phyloP scores from a whole-genome alignment of 805 yeast genomes.

The Candida ascalaphidarum region DNA sequence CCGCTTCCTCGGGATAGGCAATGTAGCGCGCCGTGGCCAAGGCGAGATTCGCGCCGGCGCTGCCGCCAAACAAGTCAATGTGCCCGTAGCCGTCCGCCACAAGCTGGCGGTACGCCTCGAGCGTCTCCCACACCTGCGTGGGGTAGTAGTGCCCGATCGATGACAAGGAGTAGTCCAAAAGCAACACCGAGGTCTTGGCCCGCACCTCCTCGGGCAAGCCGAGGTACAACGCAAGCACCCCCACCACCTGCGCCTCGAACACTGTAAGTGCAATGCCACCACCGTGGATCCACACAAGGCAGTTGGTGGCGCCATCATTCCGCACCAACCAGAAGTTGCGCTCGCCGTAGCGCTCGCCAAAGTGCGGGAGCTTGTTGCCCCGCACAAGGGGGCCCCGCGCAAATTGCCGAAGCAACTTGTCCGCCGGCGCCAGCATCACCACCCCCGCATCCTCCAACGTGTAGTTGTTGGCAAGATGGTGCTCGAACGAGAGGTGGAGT shows the following conservation, averaged over 20 bases:
- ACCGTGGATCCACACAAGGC: conserved; percentile 16
- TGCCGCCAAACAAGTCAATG: conserved; percentile 7
- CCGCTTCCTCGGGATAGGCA: conserved; percentile 23
- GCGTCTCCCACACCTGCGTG: conserved; percentile 15
- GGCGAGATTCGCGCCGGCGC: conserved; percentile 7
- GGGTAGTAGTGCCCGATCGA: conserved; percentile 12
- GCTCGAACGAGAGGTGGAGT: conserved; percentile 15
- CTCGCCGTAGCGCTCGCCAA: too few relatives aligned
- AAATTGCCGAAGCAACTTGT: conserved; percentile 8
- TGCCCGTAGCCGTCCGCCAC: conserved; percentile 5
- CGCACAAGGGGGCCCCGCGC: conserved; percentile 5
- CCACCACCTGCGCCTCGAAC: conserved; percentile 15
- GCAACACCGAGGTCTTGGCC: conserved; percentile 9
- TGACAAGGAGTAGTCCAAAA: conserved; percentile 17
- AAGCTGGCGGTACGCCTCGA: conserved; percentile 7
- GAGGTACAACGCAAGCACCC: conserved; percentile 13
- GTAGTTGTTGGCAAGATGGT: conserved; percentile 16
- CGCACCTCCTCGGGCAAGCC: conserved; percentile 9
- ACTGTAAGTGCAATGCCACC: conserved; percentile 16
- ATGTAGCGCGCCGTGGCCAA: conserved; percentile 9
- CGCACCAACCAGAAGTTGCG: conserved; percentile 10
- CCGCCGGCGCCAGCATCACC: conserved; percentile 14
- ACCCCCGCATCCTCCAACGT: conserved; percentile 12
- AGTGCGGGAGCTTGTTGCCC: not conserved
- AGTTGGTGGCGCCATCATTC: conserved; percentile 3